Percentiles rank a stretch among this genome's conserved stretches.
These are phyloP conservation scores for Penicillium coffeae DNA, from an alignment of 495 filamentous ascomycete genomes.

Conservation along the genomic window DNA sequence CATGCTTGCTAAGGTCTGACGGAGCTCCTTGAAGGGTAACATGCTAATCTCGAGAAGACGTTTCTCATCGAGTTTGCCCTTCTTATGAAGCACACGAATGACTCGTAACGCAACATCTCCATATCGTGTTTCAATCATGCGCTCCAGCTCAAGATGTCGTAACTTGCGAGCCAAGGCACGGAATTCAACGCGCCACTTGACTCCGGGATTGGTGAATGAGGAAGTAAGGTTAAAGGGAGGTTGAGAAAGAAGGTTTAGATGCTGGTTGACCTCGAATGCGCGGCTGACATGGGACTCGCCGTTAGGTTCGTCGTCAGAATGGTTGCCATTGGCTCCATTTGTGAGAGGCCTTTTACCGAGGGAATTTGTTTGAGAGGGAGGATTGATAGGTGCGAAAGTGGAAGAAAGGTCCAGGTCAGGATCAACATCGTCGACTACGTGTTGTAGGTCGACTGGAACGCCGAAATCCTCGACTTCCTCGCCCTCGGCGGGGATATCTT, in stretches of 20 bases:
- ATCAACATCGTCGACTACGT: constrained; percentile 37
- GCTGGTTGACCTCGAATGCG: constrained; percentile 61
- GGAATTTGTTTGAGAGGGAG: constrained; percentile 18
- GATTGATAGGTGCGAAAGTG: constrained; percentile 34
- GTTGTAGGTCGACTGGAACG: constrained; percentile 31
- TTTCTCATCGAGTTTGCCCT: constrained; percentile 91
- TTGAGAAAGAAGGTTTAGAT: constrained; percentile 71
- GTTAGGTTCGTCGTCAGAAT: constrained; percentile 4
- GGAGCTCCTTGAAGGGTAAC: constrained; percentile 74
- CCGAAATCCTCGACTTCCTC: constrained; percentile 47
- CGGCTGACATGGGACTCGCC: constrained; percentile 15
- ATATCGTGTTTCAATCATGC: constrained; percentile 68
- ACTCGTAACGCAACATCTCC: constrained; percentile 74
- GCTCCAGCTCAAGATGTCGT: constrained; percentile 70
- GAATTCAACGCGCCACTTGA: constrained; percentile 79
- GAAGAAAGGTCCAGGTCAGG: constrained; percentile 37
- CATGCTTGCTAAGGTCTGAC: constrained; percentile 74
- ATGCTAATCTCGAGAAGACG: constrained; percentile 68
- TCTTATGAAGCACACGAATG: constrained; percentile 72
- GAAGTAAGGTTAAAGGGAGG: constrained; percentile 61
- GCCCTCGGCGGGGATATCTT: constrained; percentile 51
- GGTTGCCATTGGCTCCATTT: constrained; percentile 37
- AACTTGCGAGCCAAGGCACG: constrained; percentile 61
- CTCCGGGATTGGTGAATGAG: constrained; percentile 49
- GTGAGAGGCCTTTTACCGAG: constrained; percentile 37